Evolutionary conservation across 75 land plant species (phyloP), one percentile per base, ranked within the genome.

Genomic region (Cupressus sempervirens): DNA sequence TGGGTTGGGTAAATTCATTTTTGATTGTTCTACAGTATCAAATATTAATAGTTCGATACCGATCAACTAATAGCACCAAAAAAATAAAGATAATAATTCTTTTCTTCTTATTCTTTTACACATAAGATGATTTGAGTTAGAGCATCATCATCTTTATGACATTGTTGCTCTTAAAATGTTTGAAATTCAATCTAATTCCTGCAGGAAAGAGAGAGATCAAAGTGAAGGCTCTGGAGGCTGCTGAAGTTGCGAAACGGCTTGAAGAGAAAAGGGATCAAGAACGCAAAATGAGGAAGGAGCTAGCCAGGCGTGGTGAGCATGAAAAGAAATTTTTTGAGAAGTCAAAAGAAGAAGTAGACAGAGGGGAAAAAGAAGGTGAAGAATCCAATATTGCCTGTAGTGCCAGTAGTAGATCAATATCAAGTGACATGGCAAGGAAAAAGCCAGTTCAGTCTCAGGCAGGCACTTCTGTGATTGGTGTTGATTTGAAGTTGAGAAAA

Each of bases 151-250:
- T 40, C 81, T 75, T 76, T 79, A 43, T 43, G 81, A 77, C 46
- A n/a, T 32, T 77, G 13, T 76, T 79, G 50, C 62, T 62, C 83
- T 76, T 48, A 79, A 45, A 79, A 7, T 12, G 12, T 87, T 40
- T 56, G 3, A 35, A 16, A 50, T 82, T 48, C 40, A 32, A 62
- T 34, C n/a, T 30, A 50, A 53, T 35, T 76, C 54, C 62, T 85
- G 46, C 87, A 98, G 98, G 93, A 29, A 98, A 96, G 91, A 94
- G 93, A 83, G 99, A 96, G 11, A 88, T 96, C 62, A 93, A 91
- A 87, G 97, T 96, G 82, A 96, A 93, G 85, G 98, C 98, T 54
- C 84, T 98, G 77, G 98, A 98, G 88, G 95, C 93, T 86, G 97
- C 99, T 81, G 97, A 98, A 82, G 94, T 90, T 81, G 95, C 98